Evolutionary conservation across 2,329 filamentous ascomycete species (phyloP), one percentile per base, ranked within the genome.

Genomic region (Pezicula radicicola): DNA sequence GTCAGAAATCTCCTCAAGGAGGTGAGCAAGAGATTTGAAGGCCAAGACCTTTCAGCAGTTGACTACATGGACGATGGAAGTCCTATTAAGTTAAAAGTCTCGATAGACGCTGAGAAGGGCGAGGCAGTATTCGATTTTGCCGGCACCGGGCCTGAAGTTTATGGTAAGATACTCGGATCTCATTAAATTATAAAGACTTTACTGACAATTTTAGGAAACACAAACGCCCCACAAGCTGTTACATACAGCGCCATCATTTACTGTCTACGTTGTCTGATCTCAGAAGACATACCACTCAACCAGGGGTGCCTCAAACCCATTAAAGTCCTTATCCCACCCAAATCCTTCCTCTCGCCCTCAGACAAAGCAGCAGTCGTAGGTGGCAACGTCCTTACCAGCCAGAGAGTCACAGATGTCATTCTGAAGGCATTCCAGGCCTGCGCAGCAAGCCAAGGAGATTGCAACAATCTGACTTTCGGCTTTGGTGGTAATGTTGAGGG

Each of bases 1-100:
- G 91, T 96, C 0, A 81, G 88, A 16, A 81, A 80, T 47, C 76
- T 95, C 5, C 75, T 95, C 27, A 91, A 87, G 63, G 75, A 81
- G 3, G 84, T 93, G n/a, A 78, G 83, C 62, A 79, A 79, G 55
- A 78, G 83, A 21, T 89, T 91, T 59, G 78, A 83, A 58, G 86
- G 86, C 2, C 78, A 83, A 52, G 83, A 88, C n/a, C 78, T 95
- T 0, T 79, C 81, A 7, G 88, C 91, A 0, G 75, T 85, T 1
- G 90, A 96, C 64, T 90, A 85, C 72, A 94, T 95, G 88, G 91
- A 95, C 60, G 90, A 95, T 61, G 90, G 90, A 25, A 88, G 81
- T 9, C 88, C 89, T 0, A 93, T 95, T 62, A 76, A 80, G 48
- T 77, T 95, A 6, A 86, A 84, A 55, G 79, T 95, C 10, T 85